Evolutionary conservation across 495 filamentous ascomycete species (phyloP).

Genomic region (Chaetomium cochliodes): DNA sequence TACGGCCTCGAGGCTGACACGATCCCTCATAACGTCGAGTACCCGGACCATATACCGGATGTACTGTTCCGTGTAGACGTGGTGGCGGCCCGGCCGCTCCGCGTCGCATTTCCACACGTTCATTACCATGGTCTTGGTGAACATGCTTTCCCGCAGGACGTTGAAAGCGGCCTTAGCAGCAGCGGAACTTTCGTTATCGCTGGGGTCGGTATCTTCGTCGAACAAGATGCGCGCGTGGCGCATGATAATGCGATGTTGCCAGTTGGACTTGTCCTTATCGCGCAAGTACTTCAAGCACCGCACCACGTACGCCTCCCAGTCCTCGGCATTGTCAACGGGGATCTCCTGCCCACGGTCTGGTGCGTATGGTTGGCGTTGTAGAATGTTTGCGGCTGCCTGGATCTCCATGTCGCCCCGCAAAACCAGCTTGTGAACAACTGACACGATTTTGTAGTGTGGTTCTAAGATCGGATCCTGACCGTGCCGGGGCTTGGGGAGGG

Average conservation of each 20-base stretch:
- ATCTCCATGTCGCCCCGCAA: conserved; percentile 43
- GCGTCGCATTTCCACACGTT: conserved; percentile 96
- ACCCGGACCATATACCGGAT: conserved; percentile 75
- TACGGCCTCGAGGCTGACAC: conserved; percentile 73
- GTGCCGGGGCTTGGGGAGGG: conserved; percentile 73
- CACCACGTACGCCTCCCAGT: conserved; percentile 75
- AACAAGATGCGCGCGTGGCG: conserved; percentile 77
- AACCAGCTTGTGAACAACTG: conserved; percentile 81
- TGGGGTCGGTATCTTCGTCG: conserved; percentile 39
- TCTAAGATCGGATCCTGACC: conserved; percentile 85
- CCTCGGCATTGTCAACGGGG: conserved; percentile 50
- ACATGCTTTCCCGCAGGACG: conserved; percentile 81
- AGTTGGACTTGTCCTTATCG: conserved; percentile 87
- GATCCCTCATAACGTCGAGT: conserved; percentile 73
- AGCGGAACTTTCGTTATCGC: conserved; percentile 24
- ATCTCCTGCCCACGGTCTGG: conserved; percentile 39
- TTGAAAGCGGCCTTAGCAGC: conserved; percentile 63
- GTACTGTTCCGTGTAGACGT: conserved; percentile 90
- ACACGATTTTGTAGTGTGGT: conserved; percentile 93
- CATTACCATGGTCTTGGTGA: conserved; percentile 90
- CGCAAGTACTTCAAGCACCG: conserved; percentile 70
- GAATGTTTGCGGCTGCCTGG: conserved; percentile 45
- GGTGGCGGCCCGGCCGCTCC: conserved; percentile 87
- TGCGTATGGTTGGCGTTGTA: conserved; percentile 48
- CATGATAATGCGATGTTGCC: conserved; percentile 92